A percentile compares a stretch with the other conserved stretches of the same genome.
phyloP scores from a whole-genome alignment of 768 basidiomycete genomes.

The Pleurotus cornucopiae region DNA sequence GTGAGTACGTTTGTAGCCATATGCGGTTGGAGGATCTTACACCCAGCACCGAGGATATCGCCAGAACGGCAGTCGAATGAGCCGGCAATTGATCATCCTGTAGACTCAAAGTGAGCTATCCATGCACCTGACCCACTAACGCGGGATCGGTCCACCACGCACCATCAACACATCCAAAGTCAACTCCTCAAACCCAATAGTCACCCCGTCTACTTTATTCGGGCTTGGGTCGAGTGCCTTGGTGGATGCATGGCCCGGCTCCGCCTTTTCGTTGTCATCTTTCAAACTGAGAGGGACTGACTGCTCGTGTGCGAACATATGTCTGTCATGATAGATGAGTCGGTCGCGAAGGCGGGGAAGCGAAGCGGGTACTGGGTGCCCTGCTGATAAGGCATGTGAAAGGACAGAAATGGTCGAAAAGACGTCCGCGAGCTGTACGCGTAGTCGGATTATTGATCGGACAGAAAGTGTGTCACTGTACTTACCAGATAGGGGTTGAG shows the following conservation, averaged over 20 bases:
- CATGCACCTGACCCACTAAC: slow-evolving; percentile 17
- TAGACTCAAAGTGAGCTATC: background rate
- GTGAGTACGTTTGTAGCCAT: background rate
- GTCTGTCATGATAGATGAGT: slow-evolving; percentile 37
- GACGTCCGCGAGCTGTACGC: slow-evolving; percentile 34
- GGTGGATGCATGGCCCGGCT: slow-evolving; percentile 5
- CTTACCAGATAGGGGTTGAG: slow-evolving; percentile 42
- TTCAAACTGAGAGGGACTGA: background rate
- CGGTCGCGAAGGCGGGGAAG: slow-evolving; percentile 37
- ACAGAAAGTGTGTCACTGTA: slow-evolving; percentile 9
- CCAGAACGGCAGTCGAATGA: slow-evolving; percentile 38
- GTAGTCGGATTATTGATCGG: background rate
- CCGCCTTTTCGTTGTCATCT: slow-evolving; percentile 13
- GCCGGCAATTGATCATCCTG: slow-evolving; percentile 40
- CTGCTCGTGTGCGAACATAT: slow-evolving; percentile 12
- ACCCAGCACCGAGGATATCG: slow-evolving; percentile 34
- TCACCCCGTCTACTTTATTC: slow-evolving; percentile 34
- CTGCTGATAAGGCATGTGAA: slow-evolving; percentile 30
- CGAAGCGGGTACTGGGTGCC: slow-evolving; percentile 31
- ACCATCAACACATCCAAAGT: slow-evolving; percentile 35
- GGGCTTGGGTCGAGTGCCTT: slow-evolving; percentile 18
- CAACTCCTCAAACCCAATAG: slow-evolving; percentile 37
- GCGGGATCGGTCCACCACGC: slow-evolving; percentile 3
- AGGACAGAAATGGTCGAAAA: slow-evolving; percentile 37
- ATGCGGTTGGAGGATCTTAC: slow-evolving; percentile 17